Evolutionary conservation across 2,329 filamentous ascomycete species (phyloP).

Genomic region (Mariannaea elegans): DNA sequence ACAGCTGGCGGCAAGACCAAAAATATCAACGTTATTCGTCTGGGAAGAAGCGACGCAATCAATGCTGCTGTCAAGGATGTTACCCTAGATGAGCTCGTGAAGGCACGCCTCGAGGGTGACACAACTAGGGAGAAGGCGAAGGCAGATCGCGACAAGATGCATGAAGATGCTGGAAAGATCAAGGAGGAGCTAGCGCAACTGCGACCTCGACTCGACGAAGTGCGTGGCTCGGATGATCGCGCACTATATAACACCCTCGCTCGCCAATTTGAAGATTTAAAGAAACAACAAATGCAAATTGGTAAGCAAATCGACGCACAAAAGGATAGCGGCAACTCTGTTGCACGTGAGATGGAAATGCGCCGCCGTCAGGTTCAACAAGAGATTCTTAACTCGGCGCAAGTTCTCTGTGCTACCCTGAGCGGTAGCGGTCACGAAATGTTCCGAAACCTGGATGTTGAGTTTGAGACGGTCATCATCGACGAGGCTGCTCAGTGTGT

Average conservation of each 20-base stretch:
- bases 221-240: constrained; percentile 64
- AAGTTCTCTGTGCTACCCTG: constrained; percentile 93
- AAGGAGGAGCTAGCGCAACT: constrained; percentile 78
- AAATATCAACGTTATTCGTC: constrained; percentile 85
- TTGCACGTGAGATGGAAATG: constrained; percentile 85
- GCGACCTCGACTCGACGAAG: constrained; percentile 76
- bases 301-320: constrained; percentile 86
- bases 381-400: constrained; percentile 86
- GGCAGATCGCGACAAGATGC: constrained; percentile 66
- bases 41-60: constrained; percentile 92
- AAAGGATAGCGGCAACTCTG: constrained; percentile 85
- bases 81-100: constrained; percentile 91
- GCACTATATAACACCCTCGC: constrained; percentile 65
- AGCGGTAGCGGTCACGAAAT: constrained; percentile 97
- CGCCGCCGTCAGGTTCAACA: constrained; percentile 86
- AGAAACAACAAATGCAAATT: constrained; percentile 76
- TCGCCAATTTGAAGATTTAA: constrained; percentile 80
- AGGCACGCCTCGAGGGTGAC: constrained; percentile 72
- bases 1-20: constrained; percentile 76
- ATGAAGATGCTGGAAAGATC: constrained; percentile 73
- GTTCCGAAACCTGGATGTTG: constrained; percentile 92
- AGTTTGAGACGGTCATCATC: constrained; percentile 98
- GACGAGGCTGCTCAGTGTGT: constrained; percentile 99
- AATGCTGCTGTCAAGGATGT: constrained; percentile 90
- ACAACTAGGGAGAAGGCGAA: constrained; percentile 66